phyloP scores from a whole-genome alignment of 2,329 filamentous ascomycete genomes.

The Aspergillus cejpii region DNA sequence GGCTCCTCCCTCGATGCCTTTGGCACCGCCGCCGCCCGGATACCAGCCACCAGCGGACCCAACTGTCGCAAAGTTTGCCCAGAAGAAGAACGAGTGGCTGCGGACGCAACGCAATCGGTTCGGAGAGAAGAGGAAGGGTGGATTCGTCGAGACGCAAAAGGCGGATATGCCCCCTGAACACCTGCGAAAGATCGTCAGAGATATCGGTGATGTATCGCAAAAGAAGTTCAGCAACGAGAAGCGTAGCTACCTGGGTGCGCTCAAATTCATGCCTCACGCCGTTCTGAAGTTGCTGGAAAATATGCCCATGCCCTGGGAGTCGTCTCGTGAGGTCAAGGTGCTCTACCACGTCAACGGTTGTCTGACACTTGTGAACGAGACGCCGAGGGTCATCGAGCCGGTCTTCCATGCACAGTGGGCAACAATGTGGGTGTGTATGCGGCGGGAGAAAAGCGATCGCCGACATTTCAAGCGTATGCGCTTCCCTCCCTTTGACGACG shows the following conservation, averaged over 20 bases:
- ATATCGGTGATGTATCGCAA: conserved; percentile 98
- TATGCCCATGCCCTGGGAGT: conserved; percentile 99
- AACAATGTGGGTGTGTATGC: conserved; percentile 98
- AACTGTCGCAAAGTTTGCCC: conserved; percentile 85
- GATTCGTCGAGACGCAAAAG: conserved; percentile 97
- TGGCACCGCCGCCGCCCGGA: conserved; percentile 74
- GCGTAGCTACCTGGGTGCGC: conserved; percentile 88
- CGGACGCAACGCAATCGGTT: conserved; percentile 85
- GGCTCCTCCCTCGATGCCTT: conserved; percentile 47
- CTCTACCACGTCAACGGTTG: conserved; percentile 98
- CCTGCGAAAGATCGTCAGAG: conserved; percentile 93
- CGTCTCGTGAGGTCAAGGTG: conserved; percentile 90
- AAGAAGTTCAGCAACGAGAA: conserved; percentile 99
- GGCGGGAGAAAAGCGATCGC: conserved; percentile 92
- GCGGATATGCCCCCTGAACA: conserved; percentile 98
- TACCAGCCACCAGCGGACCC: conserved; percentile 75
- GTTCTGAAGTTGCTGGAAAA: conserved; percentile 96
- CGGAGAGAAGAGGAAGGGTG: conserved; percentile 91
- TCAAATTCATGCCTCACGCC: conserved; percentile 99
- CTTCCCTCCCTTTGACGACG: conserved; percentile 96
- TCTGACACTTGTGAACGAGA: conserved; percentile 92
- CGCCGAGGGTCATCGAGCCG: conserved; percentile 90
- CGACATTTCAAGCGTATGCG: conserved; percentile 98
- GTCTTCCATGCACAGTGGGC: conserved; percentile 99
- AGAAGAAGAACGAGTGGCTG: conserved; percentile 99